Conservation (phyloP, 169 alveolate genomes). For the Plasmodium inui region DNA sequence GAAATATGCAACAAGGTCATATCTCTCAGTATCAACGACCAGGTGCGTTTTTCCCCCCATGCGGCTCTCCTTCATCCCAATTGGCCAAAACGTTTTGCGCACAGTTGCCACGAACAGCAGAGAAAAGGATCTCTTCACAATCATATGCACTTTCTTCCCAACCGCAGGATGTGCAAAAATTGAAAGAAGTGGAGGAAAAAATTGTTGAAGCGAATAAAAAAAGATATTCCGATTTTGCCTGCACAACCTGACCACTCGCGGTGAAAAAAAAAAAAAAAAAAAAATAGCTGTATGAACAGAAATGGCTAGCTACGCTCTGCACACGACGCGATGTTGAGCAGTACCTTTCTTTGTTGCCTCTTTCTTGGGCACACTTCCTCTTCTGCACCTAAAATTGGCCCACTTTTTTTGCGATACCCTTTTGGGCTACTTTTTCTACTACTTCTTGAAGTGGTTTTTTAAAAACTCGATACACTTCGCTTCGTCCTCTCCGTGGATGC, state of each 20-base stretch:
- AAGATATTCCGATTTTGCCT: constrained; percentile 39
- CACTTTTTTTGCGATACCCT: neutral
- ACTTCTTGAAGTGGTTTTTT: constrained; percentile 35
- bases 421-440: neutral
- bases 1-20: constrained; percentile 55
- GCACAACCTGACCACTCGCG: neutral
- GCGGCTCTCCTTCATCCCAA: neutral
- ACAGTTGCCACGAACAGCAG: neutral
- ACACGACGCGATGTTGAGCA: neutral
- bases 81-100: neutral
- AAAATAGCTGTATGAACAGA: neutral
- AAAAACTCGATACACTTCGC: constrained; percentile 66
- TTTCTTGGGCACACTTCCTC: neutral
- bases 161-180: constrained; percentile 55
- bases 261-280: constrained; percentile 4
- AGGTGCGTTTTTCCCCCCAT: neutral
- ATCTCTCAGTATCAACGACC: constrained; percentile 58
- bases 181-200: constrained; percentile 72
- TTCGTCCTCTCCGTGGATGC: constrained; percentile 71
- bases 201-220: constrained; percentile 56
- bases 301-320: neutral
- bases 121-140: neutral
- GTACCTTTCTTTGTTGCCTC: neutral
- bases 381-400: neutral
- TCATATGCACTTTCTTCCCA: neutral